phyloP scores from a whole-genome alignment of 176 grass and related monocot species.

The Bolboschoenus planiculmis region DNA sequence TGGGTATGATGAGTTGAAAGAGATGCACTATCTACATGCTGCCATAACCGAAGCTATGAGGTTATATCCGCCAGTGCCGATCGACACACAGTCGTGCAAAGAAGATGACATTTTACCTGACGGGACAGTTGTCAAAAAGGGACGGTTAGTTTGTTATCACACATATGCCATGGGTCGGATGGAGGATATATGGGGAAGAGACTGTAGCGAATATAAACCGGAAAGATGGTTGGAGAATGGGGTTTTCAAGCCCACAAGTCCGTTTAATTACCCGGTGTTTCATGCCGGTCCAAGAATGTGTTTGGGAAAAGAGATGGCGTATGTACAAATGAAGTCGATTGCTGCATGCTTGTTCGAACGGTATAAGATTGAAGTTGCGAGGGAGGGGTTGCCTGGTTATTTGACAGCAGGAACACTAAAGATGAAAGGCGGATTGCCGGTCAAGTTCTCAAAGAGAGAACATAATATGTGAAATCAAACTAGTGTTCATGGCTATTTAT shows the following conservation, averaged over 20 bases:
- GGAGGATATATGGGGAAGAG: slow-evolving; percentile 22
- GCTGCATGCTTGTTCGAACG: slow-evolving; percentile 11
- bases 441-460: background rate
- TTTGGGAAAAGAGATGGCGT: slow-evolving; percentile 37
- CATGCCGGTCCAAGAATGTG: slow-evolving; percentile 37
- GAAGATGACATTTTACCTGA: slow-evolving; percentile 26
- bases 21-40: slow-evolving; percentile 34
- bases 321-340: slow-evolving; percentile 30
- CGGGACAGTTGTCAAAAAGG: slow-evolving; percentile 20
- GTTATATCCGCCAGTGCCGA: slow-evolving; percentile 26
- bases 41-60: slow-evolving; percentile 32
- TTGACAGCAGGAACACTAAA: background rate
- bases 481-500: background rate
- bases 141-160: slow-evolving; percentile 15
- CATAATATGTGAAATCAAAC: background rate
- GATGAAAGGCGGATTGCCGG: slow-evolving; percentile 25
- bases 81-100: slow-evolving; percentile 14
- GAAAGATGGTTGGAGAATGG: slow-evolving; percentile 31
- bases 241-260: slow-evolving; percentile 19
- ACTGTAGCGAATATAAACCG: slow-evolving; percentile 25
- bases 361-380: background rate
- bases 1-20: slow-evolving; percentile 18
- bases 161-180: slow-evolving; percentile 22
- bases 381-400: background rate
- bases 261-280: slow-evolving; percentile 31